These are phyloP conservation scores for Tagetes patula DNA, from an alignment of 129 eudicot species.

Conservation along the genomic window DNA sequence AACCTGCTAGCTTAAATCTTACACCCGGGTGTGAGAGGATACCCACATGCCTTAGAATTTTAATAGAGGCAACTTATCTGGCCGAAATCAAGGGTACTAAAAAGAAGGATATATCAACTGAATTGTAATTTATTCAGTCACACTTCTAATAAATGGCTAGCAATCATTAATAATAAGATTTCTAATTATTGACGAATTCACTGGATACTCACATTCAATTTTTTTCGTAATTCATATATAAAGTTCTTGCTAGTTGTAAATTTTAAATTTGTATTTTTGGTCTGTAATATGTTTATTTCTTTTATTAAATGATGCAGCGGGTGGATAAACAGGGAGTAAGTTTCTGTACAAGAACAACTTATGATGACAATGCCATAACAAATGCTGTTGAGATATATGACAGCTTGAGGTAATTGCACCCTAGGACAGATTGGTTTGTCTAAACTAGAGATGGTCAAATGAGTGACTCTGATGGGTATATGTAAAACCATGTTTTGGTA, in stretches of 20 bases:
- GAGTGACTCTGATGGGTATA: not conserved
- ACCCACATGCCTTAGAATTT: no score
- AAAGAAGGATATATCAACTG: not conserved
- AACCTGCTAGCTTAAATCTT: no score
- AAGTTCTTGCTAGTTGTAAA: not conserved
- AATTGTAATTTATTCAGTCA: not conserved
- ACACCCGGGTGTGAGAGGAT: no score
- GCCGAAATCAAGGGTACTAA: not conserved
- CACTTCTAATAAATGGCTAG: not conserved
- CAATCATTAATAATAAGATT: not conserved
- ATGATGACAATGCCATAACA: constrained; percentile 25
- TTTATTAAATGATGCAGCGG: constrained; percentile 16
- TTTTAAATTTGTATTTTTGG: not conserved
- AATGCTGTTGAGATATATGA: constrained; percentile 26
- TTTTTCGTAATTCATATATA: not conserved
- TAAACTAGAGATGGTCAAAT: constrained; percentile 5
- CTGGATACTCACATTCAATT: not conserved
- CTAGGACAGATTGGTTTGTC: not conserved
- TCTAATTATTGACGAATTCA: not conserved
- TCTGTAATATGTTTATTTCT: not conserved
- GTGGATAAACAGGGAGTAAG: constrained; percentile 20
- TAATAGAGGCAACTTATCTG: not conserved
- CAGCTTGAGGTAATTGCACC: constrained; percentile 10
- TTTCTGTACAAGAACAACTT: constrained; percentile 21
- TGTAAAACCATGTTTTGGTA: not conserved